Conservation (phyloP, 1,139 yeast species). For the Eremothecium coryli region DNA sequence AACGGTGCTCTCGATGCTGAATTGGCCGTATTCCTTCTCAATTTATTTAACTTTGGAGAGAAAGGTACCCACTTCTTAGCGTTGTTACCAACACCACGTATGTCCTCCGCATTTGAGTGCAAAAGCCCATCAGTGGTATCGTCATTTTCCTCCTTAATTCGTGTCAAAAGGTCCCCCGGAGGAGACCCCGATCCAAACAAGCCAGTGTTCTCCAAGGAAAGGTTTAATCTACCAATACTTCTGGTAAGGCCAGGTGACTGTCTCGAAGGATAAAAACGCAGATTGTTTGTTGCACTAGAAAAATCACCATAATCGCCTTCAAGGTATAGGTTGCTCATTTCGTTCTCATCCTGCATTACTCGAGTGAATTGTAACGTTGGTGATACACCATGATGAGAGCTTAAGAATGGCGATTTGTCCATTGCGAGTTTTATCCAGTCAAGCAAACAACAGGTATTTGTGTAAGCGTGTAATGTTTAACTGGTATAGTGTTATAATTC, state of each 20-base stretch:
- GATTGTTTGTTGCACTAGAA: slow-evolving; percentile 6
- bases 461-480: neutral
- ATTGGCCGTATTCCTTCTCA: slow-evolving; percentile 5
- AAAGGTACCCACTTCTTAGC: neutral
- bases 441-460: too few relatives aligned
- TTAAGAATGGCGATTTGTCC: slow-evolving; percentile 1
- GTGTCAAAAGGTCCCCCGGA: slow-evolving; percentile 10
- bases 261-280: slow-evolving; percentile 8
- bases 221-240: slow-evolving; percentile 27
- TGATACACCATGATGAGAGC: slow-evolving; percentile 1
- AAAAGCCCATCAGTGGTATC: slow-evolving; percentile 11
- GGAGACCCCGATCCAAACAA: slow-evolving; percentile 5
- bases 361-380: slow-evolving; percentile 1
- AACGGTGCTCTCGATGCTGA: neutral
- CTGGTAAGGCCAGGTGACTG: slow-evolving; percentile 20
- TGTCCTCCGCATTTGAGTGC: neutral
- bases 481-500: too few relatives aligned
- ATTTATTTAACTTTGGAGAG: slow-evolving; percentile 1
- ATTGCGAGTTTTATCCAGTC: too few relatives aligned
- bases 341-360: neutral
- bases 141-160: slow-evolving; percentile 11
- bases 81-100: neutral
- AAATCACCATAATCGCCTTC: neutral
- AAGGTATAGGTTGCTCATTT: slow-evolving; percentile 1
- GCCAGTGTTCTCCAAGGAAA: slow-evolving; percentile 20